These are phyloP conservation scores for Pilobolus umbonatus DNA, from an alignment of 192 early-diverging fungal species.

Conservation along the genomic window DNA sequence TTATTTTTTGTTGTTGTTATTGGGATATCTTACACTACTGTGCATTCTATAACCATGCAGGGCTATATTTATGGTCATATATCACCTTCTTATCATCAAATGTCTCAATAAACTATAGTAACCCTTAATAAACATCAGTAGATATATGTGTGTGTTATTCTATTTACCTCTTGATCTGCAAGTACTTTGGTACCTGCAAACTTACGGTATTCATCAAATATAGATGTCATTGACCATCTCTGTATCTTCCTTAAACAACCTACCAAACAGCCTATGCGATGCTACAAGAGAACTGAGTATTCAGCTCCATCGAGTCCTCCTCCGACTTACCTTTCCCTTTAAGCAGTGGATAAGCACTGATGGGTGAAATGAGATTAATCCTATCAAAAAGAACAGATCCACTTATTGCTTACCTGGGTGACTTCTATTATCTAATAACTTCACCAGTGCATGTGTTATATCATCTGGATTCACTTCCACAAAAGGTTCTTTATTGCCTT, in stretches of 20 bases:
- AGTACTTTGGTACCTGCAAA: slow-evolving; percentile 90
- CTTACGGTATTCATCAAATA: slow-evolving; percentile 94
- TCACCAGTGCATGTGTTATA: slow-evolving; percentile 47
- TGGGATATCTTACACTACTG: too few species aligned
- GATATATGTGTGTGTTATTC: not conserved
- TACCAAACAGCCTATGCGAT: slow-evolving; percentile 90
- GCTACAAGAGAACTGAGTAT: slow-evolving; percentile 43
- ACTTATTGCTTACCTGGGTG: slow-evolving; percentile 37
- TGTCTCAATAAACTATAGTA: slow-evolving; percentile 49
- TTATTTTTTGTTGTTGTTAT: too few species aligned
- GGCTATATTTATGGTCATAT: slow-evolving; percentile 40
- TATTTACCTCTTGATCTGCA: slow-evolving; percentile 86
- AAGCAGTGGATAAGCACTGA: slow-evolving; percentile 87
- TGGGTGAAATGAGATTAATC: not conserved
- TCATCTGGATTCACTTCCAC: slow-evolving; percentile 51
- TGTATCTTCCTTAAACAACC: slow-evolving; percentile 92
- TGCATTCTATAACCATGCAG: slow-evolving; percentile 40
- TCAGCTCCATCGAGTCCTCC: not conserved
- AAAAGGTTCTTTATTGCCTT: slow-evolving; percentile 84
- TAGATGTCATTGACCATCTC: slow-evolving; percentile 92
- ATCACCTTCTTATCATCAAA: slow-evolving; percentile 44
- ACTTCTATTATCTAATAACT: slow-evolving; percentile 44
- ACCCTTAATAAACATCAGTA: not conserved
- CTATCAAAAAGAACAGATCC: not conserved
- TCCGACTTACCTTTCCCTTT: slow-evolving; percentile 73